These are phyloP conservation scores for Nemania sp. DNA, from an alignment of 2,329 filamentous ascomycete genomes.

Conservation along the genomic window DNA sequence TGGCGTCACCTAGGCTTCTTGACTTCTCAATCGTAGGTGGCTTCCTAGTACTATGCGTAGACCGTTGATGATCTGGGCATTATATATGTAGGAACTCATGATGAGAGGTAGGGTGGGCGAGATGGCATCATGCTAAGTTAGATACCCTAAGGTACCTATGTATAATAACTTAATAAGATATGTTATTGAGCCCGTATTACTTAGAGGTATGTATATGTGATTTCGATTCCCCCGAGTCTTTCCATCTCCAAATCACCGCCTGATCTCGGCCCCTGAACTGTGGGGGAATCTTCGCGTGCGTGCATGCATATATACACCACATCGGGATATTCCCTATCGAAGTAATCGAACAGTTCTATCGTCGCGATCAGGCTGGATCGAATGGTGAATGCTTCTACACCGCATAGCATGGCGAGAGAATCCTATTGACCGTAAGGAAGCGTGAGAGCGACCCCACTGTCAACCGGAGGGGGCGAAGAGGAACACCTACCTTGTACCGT, in stretches of 20 bases:
- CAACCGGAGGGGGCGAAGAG: constrained; percentile 4
- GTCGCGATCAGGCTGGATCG: constrained; percentile 4
- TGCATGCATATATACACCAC: neutral
- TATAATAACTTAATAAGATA: no score
- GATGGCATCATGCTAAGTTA: no score
- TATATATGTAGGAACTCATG: no score
- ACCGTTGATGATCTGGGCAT: no score
- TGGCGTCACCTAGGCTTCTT: no score
- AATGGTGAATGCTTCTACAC: no score
- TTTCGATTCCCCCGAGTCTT: neutral
- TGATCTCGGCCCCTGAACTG: neutral
- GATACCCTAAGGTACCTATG: neutral
- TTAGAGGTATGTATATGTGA: no score
- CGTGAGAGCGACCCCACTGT: constrained; percentile 11
- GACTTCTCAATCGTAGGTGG: no score
- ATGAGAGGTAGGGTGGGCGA: no score
- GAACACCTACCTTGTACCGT: no score
- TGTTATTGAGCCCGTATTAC: neutral
- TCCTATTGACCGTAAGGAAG: neutral
- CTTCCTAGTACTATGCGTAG: no score
- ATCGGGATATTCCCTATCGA: neutral
- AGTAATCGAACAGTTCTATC: constrained; percentile 17
- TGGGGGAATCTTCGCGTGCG: neutral
- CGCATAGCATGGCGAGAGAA: neutral
- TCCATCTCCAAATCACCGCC: neutral